Base-by-base conservation (phyloP, 1,284 basidiomycete genomes). In the Pseudozyma sp. region DNA sequence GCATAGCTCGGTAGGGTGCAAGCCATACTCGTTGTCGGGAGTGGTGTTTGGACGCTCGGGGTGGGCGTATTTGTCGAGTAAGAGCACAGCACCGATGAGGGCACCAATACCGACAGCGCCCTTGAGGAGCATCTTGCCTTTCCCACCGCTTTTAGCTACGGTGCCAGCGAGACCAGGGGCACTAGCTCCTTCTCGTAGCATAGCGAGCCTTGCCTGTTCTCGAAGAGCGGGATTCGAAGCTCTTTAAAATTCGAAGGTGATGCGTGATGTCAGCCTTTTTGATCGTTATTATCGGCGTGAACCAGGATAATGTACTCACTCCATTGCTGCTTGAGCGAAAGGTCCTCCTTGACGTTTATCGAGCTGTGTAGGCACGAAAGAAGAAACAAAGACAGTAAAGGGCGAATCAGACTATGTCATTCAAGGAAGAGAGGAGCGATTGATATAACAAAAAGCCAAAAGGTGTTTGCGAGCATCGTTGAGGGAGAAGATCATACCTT, bases 401-500 rank as follows among this genome's bases (percentile, higher is more conserved):
- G 35, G 9, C 25, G n/a, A 18, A 60, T 70, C 36, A 64, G 53
- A 53, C 42, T 19, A 9, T 56, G 45, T 25, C 19, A 59, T 59
- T 56, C 16, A 49, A 7, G 34, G 21, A 31, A 31, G 8, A 5
- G n/a, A 34, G 8, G 36, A 16, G 40, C 6, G 19, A 9, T 35
- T 21, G 49, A 57, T 39, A 62, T 49, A 25, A 50, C 3, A 31
- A 19, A 12, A 42, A 13, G 16, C 13, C 19, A n/a, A 25, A 21
- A 38, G 19, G 40, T 3, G 49, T 16, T 14, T 45, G 31, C 18
- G 14, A 12, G 18, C 36, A 47, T 19, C 36, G 3, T 19, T 14
- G 19, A 3, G n/a, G 14, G 31, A 40, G 35, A 18, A n/a, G 21
- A 49, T 70, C 68, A 70, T 70, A 70, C 68, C 68, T 70, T 57